Base-by-base conservation (phyloP, 2,329 filamentous ascomycete genomes). In the Aspergillus novofumigatus region DNA sequence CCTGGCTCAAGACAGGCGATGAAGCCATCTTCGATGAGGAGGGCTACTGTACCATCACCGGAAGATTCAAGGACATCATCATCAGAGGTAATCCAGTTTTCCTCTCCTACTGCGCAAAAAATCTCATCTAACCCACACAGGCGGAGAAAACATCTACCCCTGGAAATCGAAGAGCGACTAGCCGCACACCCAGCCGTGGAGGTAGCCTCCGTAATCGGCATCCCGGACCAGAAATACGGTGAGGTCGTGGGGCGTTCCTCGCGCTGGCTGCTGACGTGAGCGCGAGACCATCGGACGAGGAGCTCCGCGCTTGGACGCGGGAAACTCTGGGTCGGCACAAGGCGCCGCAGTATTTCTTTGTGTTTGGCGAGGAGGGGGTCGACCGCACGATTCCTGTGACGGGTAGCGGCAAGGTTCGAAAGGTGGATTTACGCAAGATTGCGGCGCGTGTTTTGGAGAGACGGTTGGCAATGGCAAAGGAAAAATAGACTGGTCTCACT, bases 51-150 rank as follows among this genome's bases (percentile, higher is more conserved):
- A 81, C 78, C 6, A 91, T 92, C 63, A 91, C 88, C 0, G 88
- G 89, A 0, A 79, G 88, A 21, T 90, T 90, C 75, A 91, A 91
- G 75, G 89, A 92, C 58, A 90, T 91, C 38, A 90, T 91, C 57
- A 91, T 91, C 59, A 79, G 88, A 65, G 88, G 86, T 72, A 63
- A 63, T 41, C 69, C 62, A 20, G 51, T n/a, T 56, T 35, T 3
- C 29, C 29, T 14, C 29, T 14, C 11, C 29, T 14, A 14, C 11
- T 14, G 29, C 11, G 14, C 29, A 32, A 14, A 35, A 35, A 14
- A 3, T 14, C 0, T 42, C 26, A 54, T 54, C 53, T 47, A 9
- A 49, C 25, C 17, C 2, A 21, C 20, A 1, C 11, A 80, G 83
- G 85, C 51, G 86, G 86, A 51, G 86, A 88, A 69, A 89, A 89